These are phyloP conservation scores for Backusella westeae DNA, from an alignment of 192 early-diverging fungal species.

Conservation along the genomic window DNA sequence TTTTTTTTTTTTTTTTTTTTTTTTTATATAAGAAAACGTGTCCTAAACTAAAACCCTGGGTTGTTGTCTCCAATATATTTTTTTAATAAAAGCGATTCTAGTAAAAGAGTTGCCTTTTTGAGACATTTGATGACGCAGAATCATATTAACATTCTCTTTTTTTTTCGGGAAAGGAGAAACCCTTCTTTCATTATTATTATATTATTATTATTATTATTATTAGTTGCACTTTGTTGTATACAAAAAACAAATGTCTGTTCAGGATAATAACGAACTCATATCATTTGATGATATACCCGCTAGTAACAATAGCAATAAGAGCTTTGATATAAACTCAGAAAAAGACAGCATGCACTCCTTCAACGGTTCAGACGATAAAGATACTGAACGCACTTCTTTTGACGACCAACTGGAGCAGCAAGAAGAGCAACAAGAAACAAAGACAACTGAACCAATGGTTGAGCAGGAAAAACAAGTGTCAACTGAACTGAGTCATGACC, in stretches of 20 bases:
- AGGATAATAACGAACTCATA: not conserved
- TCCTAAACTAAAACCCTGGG: not conserved
- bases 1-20: not conserved
- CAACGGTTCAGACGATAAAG: not conserved
- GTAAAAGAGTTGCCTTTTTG: not conserved
- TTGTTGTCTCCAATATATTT: not conserved
- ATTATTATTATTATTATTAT: too few species aligned
- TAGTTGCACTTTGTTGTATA: not conserved
- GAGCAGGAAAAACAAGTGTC: not conserved
- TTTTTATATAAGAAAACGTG: not conserved
- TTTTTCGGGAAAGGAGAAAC: slow-evolving; percentile 5
- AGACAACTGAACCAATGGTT: not conserved
- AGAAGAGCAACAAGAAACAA: not conserved
- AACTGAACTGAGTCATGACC: not conserved
- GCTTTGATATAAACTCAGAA: not conserved
- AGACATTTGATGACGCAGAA: not conserved
- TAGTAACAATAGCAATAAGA: not conserved
- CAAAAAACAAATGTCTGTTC: not conserved
- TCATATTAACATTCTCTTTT: not conserved
- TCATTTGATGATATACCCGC: not conserved
- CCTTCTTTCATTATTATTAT: not conserved
- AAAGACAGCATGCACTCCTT: not conserved
- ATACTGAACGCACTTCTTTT: not conserved
- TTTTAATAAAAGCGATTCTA: not conserved
- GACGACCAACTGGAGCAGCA: not conserved